phyloP scores from a whole-genome alignment of 139 green algal genomes.

The Chlorella sp. region DNA sequence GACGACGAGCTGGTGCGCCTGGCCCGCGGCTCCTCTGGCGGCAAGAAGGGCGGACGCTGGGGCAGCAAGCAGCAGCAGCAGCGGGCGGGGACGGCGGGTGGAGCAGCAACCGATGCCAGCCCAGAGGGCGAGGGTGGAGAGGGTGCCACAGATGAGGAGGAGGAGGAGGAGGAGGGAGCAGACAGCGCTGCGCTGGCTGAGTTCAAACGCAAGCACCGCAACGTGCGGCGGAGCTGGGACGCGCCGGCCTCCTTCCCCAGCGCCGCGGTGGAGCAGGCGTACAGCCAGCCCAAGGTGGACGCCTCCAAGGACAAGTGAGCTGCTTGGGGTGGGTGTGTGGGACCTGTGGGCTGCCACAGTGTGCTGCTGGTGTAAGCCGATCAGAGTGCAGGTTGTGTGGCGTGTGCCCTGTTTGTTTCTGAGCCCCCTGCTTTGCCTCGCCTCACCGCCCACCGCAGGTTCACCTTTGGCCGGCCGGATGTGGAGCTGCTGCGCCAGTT shows the following conservation, averaged over 20 bases:
- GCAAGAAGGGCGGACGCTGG: background rate
- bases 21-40: background rate
- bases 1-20: conserved; percentile 52
- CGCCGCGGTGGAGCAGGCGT: conserved; percentile 65
- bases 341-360: no score
- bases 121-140: no score
- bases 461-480: conserved; percentile 81
- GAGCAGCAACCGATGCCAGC: no score
- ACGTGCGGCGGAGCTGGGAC: conserved; percentile 72
- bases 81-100: background rate
- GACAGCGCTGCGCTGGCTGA: background rate
- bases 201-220: conserved; percentile 79
- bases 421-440: no score
- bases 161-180: background rate
- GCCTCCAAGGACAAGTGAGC: conserved; percentile 45
- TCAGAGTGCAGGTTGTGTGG: no score
- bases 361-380: no score
- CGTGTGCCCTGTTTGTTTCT: no score
- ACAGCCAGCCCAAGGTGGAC: conserved; percentile 58
- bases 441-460: conserved; percentile 16
- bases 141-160: background rate
- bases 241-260: conserved; percentile 83
- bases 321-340: background rate
- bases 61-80: conserved; percentile 13
- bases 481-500: conserved; percentile 75